Percentiles rank a stretch among this genome's conserved stretches.
phyloP scores from a whole-genome alignment of 164 flowering plant genomes.

The Buxus sempervirens region DNA sequence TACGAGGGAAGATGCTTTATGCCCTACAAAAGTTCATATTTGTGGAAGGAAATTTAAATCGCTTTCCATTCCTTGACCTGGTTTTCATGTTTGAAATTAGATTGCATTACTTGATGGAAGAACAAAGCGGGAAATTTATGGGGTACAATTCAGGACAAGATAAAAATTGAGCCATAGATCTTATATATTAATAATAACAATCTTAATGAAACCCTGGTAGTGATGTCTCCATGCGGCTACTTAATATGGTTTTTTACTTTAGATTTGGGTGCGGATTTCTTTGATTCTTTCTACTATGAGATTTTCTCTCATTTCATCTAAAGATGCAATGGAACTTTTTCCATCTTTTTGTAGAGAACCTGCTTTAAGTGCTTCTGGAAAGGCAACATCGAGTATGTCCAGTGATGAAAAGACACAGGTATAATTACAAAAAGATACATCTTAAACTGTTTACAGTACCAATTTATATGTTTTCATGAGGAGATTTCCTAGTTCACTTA shows the following conservation, averaged over 20 bases:
- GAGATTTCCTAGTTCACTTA: neutral
- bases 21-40: neutral
- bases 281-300: neutral
- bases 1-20: neutral
- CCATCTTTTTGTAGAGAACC: conserved; percentile 60
- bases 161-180: neutral
- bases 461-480: too few relatives aligned
- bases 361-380: conserved; percentile 89
- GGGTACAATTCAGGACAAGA: neutral
- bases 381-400: conserved; percentile 93
- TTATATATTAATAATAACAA: too few relatives aligned
- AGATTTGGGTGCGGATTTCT: neutral
- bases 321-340: neutral
- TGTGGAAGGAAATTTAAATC: neutral
- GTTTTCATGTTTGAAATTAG: neutral
- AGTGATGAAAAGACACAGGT: conserved; percentile 98
- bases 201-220: neutral
- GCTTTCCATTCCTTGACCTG: neutral
- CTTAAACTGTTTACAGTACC: neutral
- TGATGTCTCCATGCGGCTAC: too few relatives aligned
- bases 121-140: neutral
- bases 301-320: neutral
- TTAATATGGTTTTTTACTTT: too few relatives aligned
- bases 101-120: neutral
- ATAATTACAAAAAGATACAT: neutral